Conservation (phyloP, 768 basidiomycete genomes). For the Suillus tomentosus region DNA sequence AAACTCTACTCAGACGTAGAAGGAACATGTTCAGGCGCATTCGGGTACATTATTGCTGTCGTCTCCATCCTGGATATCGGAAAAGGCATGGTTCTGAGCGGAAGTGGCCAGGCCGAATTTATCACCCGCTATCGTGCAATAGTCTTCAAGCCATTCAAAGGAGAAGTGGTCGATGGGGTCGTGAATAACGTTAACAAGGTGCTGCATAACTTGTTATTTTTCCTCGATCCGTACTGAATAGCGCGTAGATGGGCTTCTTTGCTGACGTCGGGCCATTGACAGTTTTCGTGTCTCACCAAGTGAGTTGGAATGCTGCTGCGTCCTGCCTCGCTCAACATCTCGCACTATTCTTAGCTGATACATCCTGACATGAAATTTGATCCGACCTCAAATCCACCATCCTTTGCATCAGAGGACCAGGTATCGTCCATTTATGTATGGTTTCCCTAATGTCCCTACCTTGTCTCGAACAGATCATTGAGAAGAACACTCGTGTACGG, state of each 20-base stretch:
- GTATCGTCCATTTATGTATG: constrained; percentile 36
- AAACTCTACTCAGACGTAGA: constrained; percentile 97
- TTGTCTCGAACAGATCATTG: constrained; percentile 64
- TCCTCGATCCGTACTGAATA: constrained; percentile 6
- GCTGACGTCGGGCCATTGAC: constrained; percentile 93
- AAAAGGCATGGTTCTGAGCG: constrained; percentile 88
- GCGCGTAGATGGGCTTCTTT: constrained; percentile 92
- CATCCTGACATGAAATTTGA: constrained; percentile 95
- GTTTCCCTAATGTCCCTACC: constrained; percentile 9
- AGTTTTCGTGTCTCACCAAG: constrained; percentile 96
- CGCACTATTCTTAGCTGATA: constrained; percentile 63
- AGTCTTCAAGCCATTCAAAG: constrained; percentile 99
- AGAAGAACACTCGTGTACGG: constrained; percentile 89
- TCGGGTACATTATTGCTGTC: constrained; percentile 93
- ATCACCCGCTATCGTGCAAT: constrained; percentile 93
- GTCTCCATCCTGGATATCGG: constrained; percentile 90
- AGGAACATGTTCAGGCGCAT: constrained; percentile 94
- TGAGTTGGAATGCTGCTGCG: constrained; percentile 37
- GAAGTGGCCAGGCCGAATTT: constrained; percentile 96
- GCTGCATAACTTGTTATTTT: constrained; percentile 23
- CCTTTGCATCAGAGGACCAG: constrained; percentile 90
- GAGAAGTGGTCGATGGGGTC: constrained; percentile 95
- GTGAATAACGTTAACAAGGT: constrained; percentile 97
- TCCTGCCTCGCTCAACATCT: constrained; percentile 11
- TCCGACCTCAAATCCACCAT: constrained; percentile 95